Percentiles rank a stretch among this genome's conserved stretches.
phyloP scores from a whole-genome alignment of 768 basidiomycete genomes.

The Lanmaoa rubissima region DNA sequence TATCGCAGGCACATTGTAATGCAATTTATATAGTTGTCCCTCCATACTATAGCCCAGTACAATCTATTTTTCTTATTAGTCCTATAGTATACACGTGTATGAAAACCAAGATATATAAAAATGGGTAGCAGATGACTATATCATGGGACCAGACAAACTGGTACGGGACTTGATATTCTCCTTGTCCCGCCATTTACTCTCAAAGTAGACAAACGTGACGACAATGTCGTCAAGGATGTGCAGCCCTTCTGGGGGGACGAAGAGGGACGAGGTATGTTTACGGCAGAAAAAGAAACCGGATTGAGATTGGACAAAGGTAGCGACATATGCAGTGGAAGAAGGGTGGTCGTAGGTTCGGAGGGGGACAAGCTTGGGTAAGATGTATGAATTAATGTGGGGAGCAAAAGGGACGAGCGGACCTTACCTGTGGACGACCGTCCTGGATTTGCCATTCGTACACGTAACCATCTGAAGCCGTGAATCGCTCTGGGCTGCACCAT shows the following conservation, averaged over 20 bases:
- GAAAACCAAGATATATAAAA: background rate
- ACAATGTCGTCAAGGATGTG: slow-evolving; percentile 36
- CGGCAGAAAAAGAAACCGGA: slow-evolving; percentile 14
- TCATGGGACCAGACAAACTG: background rate
- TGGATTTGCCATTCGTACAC: slow-evolving; percentile 31
- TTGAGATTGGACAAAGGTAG: slow-evolving; percentile 26
- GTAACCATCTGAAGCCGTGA: slow-evolving; percentile 19
- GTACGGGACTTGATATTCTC: slow-evolving; percentile 16
- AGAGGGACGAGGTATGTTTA: slow-evolving; percentile 22
- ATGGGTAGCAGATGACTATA: background rate
- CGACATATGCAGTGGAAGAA: slow-evolving; percentile 19
- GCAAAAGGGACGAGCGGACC: background rate
- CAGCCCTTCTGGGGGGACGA: slow-evolving; percentile 28
- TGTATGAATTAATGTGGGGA: background rate
- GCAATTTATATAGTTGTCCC: slow-evolving; percentile 7
- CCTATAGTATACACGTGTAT: background rate
- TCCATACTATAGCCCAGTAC: background rate
- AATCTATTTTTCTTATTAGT: background rate
- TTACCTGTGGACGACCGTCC: slow-evolving; percentile 24
- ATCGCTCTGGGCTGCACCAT: slow-evolving; percentile 25
- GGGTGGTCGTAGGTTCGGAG: background rate
- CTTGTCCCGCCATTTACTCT: slow-evolving; percentile 27
- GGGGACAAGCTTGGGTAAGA: slow-evolving; percentile 24
- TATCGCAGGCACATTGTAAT: slow-evolving; percentile 12
- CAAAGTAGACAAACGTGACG: slow-evolving; percentile 38